phyloP scores from a whole-genome alignment of 1,284 basidiomycete genomes.

The Apiotrichum gamsii region DNA sequence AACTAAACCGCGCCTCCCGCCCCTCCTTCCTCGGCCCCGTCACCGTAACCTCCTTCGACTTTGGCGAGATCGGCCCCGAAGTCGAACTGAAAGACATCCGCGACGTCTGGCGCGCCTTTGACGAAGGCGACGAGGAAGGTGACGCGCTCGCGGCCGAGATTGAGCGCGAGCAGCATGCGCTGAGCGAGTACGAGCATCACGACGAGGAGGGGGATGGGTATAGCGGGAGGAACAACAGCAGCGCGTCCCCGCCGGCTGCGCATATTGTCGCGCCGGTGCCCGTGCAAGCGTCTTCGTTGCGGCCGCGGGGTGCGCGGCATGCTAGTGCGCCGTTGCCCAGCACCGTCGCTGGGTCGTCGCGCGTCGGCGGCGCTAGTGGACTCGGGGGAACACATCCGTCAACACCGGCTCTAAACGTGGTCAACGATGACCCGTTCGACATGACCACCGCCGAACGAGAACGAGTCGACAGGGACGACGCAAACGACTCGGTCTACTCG shows the following conservation, averaged over 20 bases:
- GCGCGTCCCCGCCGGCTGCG: neutral
- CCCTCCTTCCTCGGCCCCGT: conserved; percentile 94
- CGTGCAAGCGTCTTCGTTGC: neutral
- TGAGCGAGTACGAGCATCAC: neutral
- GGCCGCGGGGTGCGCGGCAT: neutral
- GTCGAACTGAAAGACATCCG: conserved; percentile 84
- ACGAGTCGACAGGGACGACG: conserved; percentile 12
- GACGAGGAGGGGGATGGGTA: neutral
- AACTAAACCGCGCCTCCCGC: conserved; percentile 61
- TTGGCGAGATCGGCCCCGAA: conserved; percentile 75
- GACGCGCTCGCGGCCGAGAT: conserved; percentile 22
- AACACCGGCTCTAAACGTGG: neutral
- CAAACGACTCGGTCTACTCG: conserved; percentile 19
- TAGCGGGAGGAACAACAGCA: neutral
- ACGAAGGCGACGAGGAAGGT: conserved; percentile 68
- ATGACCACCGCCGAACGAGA: neutral
- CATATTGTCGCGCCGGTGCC: neutral
- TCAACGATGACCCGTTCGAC: conserved; percentile 3
- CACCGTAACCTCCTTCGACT: conserved; percentile 74
- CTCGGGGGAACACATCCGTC: too few species aligned
- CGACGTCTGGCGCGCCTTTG: conserved; percentile 89
- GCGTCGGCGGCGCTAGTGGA: neutral
- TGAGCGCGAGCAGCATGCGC: conserved; percentile 1
- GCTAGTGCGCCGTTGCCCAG: too few species aligned
- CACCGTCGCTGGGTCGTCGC: neutral